Evolutionary conservation across 768 basidiomycete genomes (phyloP).

Genomic region (Rossbeevera mucosa): DNA sequence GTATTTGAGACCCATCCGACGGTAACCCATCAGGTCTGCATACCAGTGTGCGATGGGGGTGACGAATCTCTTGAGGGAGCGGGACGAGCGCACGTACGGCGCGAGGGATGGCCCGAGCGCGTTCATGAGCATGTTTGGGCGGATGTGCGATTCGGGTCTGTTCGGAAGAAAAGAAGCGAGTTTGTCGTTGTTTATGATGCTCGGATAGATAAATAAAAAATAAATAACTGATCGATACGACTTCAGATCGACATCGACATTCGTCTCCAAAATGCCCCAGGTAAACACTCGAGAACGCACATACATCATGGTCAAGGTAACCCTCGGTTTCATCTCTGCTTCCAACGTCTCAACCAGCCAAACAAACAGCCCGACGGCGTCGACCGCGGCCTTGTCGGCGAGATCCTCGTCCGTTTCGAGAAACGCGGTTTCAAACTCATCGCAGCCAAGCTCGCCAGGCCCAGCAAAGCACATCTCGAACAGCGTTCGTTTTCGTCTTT

Average conservation of each 20-base stretch:
- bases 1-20: conserved; percentile 84
- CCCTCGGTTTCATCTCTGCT: not conserved
- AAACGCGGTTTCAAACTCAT: conserved; percentile 96
- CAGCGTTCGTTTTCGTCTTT: conserved; percentile 54
- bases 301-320: conserved; percentile 99
- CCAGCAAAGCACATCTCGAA: conserved; percentile 83
- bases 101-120: conserved; percentile 73
- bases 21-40: conserved; percentile 74
- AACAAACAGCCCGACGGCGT: conserved; percentile 88
- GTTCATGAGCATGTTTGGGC: conserved; percentile 23
- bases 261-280: conserved; percentile 41
- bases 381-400: conserved; percentile 90
- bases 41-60: conserved; percentile 84
- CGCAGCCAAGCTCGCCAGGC: conserved; percentile 86
- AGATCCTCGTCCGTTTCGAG: conserved; percentile 96
- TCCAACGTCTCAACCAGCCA: not conserved
- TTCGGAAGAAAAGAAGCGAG: conserved; percentile 27
- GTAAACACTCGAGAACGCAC: conserved; percentile 66
- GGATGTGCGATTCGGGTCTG: conserved; percentile 10
- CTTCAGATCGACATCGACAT: conserved; percentile 20
- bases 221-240: conserved; percentile 13
- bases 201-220: conserved; percentile 28
- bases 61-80: conserved; percentile 60
- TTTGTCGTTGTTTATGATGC: conserved; percentile 41
- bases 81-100: conserved; percentile 64